These are phyloP conservation scores for Paramecium bursaria DNA, from an alignment of 73 alveolate genomes.

Conservation along the genomic window DNA sequence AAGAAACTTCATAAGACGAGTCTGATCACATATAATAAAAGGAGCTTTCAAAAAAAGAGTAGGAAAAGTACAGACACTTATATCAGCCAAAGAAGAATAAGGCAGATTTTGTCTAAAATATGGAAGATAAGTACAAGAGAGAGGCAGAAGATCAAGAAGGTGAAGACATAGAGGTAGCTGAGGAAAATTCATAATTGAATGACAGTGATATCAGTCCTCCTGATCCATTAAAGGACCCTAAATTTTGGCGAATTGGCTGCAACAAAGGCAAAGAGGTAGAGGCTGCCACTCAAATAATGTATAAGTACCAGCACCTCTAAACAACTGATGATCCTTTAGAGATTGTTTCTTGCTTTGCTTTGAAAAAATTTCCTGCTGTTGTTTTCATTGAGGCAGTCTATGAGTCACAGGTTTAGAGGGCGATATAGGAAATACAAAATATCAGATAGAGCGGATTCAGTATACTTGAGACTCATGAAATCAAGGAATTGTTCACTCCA, in stretches of 20 bases:
- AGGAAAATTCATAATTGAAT: conserved; percentile 6
- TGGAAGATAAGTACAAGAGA: neutral
- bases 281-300: conserved; percentile 39
- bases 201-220: conserved; percentile 20
- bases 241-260: conserved; percentile 47
- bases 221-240: conserved; percentile 32
- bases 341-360: conserved; percentile 12
- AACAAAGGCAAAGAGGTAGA: conserved; percentile 42
- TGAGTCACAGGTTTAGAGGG: conserved; percentile 35
- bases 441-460: conserved; percentile 2
- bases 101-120: neutral
- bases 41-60: neutral
- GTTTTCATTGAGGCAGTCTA: conserved; percentile 28
- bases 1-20: neutral
- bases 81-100: neutral
- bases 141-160: conserved; percentile 28
- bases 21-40: neutral
- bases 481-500: neutral
- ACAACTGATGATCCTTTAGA: conserved; percentile 23
- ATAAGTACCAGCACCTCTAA: neutral
- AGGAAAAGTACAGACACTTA: neutral
- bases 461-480: neutral
- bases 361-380: conserved; percentile 46
- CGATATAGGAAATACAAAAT: conserved; percentile 1
- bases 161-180: conserved; percentile 1